A percentile compares a stretch with the other conserved stretches of the same genome.
Evolutionary conservation across 352 stramenopile species (phyloP).

Genomic region (Phytophthora fragariae): DNA sequence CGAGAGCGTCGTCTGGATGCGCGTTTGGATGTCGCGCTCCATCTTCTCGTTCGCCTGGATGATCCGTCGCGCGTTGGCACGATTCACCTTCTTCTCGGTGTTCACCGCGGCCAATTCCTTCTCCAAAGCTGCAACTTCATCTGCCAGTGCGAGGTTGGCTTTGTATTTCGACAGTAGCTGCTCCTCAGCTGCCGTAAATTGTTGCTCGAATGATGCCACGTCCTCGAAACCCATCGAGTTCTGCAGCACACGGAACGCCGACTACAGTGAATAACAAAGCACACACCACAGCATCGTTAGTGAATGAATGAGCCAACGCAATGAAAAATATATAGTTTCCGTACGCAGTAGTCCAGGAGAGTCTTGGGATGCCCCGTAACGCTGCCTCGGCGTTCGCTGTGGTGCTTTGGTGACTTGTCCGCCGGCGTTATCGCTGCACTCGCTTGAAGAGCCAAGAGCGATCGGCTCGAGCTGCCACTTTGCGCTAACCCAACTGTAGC

Average conservation of each 20-base stretch:
- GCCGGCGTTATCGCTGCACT: background rate
- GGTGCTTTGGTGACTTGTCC: slow-evolving; percentile 3
- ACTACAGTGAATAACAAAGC: slow-evolving; percentile 19
- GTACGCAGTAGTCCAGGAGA: slow-evolving; percentile 35
- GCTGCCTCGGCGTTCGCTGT: background rate
- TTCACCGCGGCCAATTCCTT: slow-evolving; percentile 39
- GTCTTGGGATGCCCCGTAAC: slow-evolving; percentile 7
- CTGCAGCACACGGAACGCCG: slow-evolving; percentile 64
- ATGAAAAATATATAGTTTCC: background rate
- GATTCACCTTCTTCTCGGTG: slow-evolving; percentile 42
- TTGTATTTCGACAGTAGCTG: slow-evolving; percentile 76
- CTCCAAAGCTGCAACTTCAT: slow-evolving; percentile 54
- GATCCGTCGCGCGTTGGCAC: slow-evolving; percentile 44
- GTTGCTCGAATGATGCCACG: slow-evolving; percentile 47
- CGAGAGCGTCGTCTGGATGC: slow-evolving; percentile 27
- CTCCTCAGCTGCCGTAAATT: slow-evolving; percentile 65
- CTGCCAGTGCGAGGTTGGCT: slow-evolving; percentile 54
- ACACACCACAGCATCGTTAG: background rate
- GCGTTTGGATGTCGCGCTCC: slow-evolving; percentile 50
- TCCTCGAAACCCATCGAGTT: slow-evolving; percentile 43
- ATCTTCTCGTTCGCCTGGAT: slow-evolving; percentile 41
- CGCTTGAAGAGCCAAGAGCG: slow-evolving; percentile 3
- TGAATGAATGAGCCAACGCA: background rate
- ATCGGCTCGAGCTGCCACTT: background rate
- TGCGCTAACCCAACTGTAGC: slow-evolving; percentile 11